Conservation (phyloP, 208 protist genomes). For the Trypanosoma lewisi region DNA sequence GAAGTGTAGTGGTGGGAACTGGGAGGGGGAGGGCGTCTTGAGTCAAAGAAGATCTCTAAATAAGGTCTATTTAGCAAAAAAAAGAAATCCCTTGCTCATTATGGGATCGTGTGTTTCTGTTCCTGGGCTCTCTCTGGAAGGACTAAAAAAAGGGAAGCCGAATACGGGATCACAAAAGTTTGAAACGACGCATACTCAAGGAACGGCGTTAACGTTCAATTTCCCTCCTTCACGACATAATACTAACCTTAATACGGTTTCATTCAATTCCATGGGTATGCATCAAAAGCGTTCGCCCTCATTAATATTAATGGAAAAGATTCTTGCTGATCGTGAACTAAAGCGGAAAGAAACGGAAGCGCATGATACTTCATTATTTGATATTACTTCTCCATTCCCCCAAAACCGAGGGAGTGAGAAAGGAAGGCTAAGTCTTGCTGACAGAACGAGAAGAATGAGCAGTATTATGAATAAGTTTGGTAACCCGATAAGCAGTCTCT, state of each 20-base stretch:
- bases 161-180: background rate
- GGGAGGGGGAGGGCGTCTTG: too few species aligned
- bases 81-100: too few species aligned
- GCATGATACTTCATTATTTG: background rate
- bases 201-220: background rate
- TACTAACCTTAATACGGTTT: conserved; percentile 4
- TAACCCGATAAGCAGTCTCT: conserved; percentile 19
- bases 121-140: background rate
- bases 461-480: conserved; percentile 38
- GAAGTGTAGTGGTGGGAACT: too few species aligned
- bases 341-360: background rate
- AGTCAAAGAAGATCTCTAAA: too few species aligned
- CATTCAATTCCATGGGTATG: background rate
- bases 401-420: background rate
- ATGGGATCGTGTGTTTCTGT: background rate
- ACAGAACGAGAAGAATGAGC: conserved; percentile 30
- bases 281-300: conserved; percentile 28
- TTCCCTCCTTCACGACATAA: conserved; percentile 7
- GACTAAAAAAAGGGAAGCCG: background rate
- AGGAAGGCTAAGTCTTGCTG: conserved; percentile 22
- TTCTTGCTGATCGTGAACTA: conserved; percentile 27
- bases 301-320: conserved; percentile 33
- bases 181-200: background rate
- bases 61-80: too few species aligned
- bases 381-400: background rate